Percentiles rank a stretch among this genome's conserved stretches.
Conservation (phyloP, 2,329 filamentous ascomycete genomes). For the Penicillium sclerotigenum region DNA sequence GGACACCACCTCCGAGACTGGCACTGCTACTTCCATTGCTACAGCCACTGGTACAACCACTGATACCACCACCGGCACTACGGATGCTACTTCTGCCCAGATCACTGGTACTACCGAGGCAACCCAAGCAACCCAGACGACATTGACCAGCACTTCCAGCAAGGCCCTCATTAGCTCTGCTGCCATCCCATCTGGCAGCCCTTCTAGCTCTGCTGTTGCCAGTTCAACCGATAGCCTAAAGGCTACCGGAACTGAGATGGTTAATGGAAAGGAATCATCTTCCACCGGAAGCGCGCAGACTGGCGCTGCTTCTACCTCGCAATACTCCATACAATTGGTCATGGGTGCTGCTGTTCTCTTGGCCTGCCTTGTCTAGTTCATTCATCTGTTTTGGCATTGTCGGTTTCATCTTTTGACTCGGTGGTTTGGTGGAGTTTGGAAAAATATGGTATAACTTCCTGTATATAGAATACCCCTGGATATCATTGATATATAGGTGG, state of each 20-base stretch:
- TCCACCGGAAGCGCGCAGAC: constrained; percentile 13
- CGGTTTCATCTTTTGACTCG: background rate
- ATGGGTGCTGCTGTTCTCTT: constrained; percentile 35
- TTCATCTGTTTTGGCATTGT: background rate
- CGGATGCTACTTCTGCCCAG: constrained; percentile 2
- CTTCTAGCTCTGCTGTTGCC: constrained; percentile 23
- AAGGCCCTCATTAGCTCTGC: constrained; percentile 47
- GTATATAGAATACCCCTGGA: constrained; percentile 25
- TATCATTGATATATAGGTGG: constrained; percentile 15
- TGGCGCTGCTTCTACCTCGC: constrained; percentile 26
- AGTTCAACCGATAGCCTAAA: constrained; percentile 13
- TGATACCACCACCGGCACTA: constrained; percentile 1
- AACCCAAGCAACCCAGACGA: constrained; percentile 13
- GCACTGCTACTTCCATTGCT: background rate
- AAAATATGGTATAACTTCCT: constrained; percentile 13
- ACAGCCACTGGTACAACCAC: background rate
- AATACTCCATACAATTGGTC: constrained; percentile 31
- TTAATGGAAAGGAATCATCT: constrained; percentile 14
- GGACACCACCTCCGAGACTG: constrained; percentile 4
- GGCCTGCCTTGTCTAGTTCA: constrained; percentile 29
- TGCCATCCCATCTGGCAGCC: constrained; percentile 8
- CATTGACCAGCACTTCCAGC: constrained; percentile 57
- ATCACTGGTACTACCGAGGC: background rate
- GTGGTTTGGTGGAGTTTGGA: background rate
- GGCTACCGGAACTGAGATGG: constrained; percentile 6